phyloP scores from a whole-genome alignment of 805 yeast species.

The Kregervanrija fluxuum region DNA sequence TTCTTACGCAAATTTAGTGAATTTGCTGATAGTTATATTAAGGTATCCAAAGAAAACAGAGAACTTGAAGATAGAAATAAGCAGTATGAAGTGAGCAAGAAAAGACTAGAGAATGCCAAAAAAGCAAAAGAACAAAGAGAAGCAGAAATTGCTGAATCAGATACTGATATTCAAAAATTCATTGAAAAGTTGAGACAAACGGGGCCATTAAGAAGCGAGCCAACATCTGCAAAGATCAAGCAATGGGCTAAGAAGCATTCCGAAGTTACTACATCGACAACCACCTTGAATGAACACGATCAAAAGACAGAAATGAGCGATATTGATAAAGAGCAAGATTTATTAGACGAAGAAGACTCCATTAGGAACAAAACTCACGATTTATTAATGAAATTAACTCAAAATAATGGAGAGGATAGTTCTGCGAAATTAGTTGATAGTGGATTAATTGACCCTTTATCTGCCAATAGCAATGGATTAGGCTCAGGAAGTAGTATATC shows the following conservation, averaged over 20 bases:
- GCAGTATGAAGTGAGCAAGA: conserved; percentile 69
- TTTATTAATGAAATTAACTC: conserved; percentile 20
- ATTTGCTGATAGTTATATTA: conserved; percentile 72
- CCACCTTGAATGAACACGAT: too few species aligned
- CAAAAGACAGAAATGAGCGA: too few species aligned
- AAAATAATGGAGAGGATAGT: conserved; percentile 7
- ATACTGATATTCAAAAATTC: conserved; percentile 70
- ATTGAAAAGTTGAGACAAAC: conserved; percentile 83
- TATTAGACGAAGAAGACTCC: conserved; percentile 12
- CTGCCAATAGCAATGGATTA: too few species aligned
- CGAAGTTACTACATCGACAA: background rate
- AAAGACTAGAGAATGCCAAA: conserved; percentile 39
- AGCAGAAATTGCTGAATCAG: conserved; percentile 29
- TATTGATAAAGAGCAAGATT: background rate
- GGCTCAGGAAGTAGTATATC: background rate
- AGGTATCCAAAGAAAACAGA: conserved; percentile 72
- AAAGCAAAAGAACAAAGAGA: conserved; percentile 33
- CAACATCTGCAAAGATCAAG: conserved; percentile 72
- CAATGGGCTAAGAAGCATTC: conserved; percentile 64
- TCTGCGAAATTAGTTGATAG: background rate
- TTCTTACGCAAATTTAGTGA: conserved; percentile 77
- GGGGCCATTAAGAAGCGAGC: conserved; percentile 70
- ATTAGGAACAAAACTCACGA: conserved; percentile 23
- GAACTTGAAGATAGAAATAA: conserved; percentile 77
- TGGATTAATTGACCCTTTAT: too few species aligned